Evolutionary conservation across 352 stramenopile genomes (phyloP), one percentile per base, ranked within the genome.

Genomic region (Pythium pectinolyticum): DNA sequence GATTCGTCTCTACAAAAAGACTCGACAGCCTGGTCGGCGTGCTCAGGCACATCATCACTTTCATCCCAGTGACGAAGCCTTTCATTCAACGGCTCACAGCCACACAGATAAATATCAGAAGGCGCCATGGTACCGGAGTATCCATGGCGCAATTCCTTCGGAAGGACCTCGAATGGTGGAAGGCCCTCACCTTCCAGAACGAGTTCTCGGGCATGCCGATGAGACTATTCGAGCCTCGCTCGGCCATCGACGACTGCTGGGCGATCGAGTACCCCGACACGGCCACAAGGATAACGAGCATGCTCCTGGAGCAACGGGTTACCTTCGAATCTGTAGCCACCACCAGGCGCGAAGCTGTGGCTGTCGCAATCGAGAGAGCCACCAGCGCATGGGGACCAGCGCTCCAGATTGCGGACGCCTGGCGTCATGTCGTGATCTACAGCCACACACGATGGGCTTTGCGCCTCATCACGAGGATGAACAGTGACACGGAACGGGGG

Each of bases 81-180:
- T 57, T 57, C 49, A 57, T 57, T n/a, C 49, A 53, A 24, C 24
- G 46, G 14, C 46, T 53, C 15, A 53, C 25, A 15, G 46, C 46
- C 10, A 24, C 32, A 7, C 46, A 57, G 32, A 25, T 57, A 12
- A 35, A 40, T n/a, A 45, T 28, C 31, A 28, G 5, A 4, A 10
- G 34, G 28, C 30, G 17, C 19, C 28, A 30, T n/a, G 15, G 19
- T 9, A 28, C 30, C 28, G 49, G 28, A 12, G 31, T 57, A 14
- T 3, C 28, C 2, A 45, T 43, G 30, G 45, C 30, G 9, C 5
- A 9, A 27, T 45, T 57, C 49, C 49, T 41, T 31, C 49, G 32
- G 49, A 57, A 57, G 49, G 49, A 57, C 22, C 32, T 57, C 17
- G 30, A 45, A n/a, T 57, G 49, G 49, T 57, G 49, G 49, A 40